Percentiles rank a stretch among this genome's conserved stretches.
Conservation (phyloP, 805 yeast species). For the Wickerhamomyces bovis region DNA sequence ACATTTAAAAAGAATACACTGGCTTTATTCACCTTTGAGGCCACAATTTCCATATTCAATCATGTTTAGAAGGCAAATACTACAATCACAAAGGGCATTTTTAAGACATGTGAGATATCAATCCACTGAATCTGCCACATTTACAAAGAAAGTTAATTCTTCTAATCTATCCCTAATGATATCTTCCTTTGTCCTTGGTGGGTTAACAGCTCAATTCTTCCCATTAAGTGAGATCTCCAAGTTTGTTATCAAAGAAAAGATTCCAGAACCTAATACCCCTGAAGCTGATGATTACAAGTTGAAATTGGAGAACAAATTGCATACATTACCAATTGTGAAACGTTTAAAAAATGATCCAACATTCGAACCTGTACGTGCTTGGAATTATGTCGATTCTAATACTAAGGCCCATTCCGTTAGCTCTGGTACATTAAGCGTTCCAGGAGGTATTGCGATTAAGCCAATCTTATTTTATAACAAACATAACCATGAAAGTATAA, state of each 20-base stretch:
- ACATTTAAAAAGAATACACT: not conserved
- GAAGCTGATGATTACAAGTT: constrained; percentile 25
- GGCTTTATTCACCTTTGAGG: not conserved
- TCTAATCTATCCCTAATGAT: constrained; percentile 11
- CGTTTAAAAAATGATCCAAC: constrained; percentile 35
- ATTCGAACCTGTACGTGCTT: constrained; percentile 33
- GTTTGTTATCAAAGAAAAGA: constrained; percentile 14
- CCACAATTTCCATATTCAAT: not conserved
- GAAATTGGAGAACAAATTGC: constrained; percentile 40
- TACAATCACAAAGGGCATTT: not conserved
- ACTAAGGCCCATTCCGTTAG: constrained; percentile 29
- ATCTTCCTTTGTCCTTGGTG: constrained; percentile 29
- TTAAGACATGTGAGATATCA: not conserved
- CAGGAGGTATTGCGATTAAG: constrained; percentile 75
- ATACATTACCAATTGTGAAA: constrained; percentile 45
- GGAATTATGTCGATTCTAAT: constrained; percentile 41
- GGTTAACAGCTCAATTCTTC: constrained; percentile 28
- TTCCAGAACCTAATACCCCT: constrained; percentile 22
- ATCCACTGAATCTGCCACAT: not conserved
- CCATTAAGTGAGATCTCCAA: constrained; percentile 30
- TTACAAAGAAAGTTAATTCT: constrained; percentile 2
- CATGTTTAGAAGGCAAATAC: not conserved
- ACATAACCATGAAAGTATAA: constrained; percentile 50
- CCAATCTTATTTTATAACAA: constrained; percentile 64
- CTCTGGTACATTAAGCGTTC: constrained; percentile 52